Evolutionary conservation across 345 rosid species (phyloP).

Genomic region (Eucalyptus leucophloia): DNA sequence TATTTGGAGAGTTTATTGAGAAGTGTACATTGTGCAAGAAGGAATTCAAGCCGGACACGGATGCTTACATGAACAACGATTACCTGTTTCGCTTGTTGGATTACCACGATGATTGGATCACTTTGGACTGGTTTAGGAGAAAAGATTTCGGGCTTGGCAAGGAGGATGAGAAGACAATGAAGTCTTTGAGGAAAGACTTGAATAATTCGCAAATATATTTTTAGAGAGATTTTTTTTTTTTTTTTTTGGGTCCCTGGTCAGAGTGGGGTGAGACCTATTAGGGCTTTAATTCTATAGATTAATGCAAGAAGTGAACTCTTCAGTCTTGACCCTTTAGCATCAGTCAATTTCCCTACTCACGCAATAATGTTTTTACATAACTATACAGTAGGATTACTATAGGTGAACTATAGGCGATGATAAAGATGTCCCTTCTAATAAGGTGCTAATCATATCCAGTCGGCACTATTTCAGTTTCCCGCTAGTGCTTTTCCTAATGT

Average conservation of each 20-base stretch:
- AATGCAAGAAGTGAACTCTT: background rate
- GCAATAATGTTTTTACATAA: background rate
- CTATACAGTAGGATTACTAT: background rate
- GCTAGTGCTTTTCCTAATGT: background rate
- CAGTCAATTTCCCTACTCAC: background rate
- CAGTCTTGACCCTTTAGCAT: background rate
- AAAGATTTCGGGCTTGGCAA: background rate
- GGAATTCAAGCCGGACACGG: background rate
- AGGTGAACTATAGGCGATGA: background rate
- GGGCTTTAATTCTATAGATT: background rate
- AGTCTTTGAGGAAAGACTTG: background rate
- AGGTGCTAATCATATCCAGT: background rate
- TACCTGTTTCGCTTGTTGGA: background rate
- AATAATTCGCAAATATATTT: background rate
- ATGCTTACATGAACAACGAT: background rate
- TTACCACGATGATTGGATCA: background rate
- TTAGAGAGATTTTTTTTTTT: background rate
- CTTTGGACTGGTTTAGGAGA: background rate
- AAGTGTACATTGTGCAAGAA: background rate
- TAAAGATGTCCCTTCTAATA: background rate
- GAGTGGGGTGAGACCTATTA: background rate
- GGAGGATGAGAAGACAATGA: background rate
- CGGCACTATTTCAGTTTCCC: background rate
- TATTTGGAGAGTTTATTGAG: background rate
- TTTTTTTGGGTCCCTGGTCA: too few species aligned